Evolutionary conservation across 2,329 filamentous ascomycete genomes (phyloP), one percentile per base, ranked within the genome.

Genomic region (Emydomyces testavorans): DNA sequence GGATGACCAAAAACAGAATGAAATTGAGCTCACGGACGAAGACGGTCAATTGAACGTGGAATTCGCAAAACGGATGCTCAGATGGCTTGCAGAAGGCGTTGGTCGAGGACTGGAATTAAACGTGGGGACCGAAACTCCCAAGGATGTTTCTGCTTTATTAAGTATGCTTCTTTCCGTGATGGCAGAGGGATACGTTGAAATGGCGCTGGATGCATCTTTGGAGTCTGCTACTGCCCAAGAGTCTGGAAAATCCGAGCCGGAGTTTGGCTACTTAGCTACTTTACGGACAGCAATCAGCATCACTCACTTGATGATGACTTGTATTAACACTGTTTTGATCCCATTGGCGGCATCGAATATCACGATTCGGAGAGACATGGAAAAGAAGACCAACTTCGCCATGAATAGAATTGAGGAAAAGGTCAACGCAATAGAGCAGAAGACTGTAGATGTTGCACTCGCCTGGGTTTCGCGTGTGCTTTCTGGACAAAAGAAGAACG

Each of bases 41-140:
- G 90, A 98, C 59, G 92, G 92, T 28, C 74, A 80, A 49, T 71
- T 96, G 21, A 90, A 82, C 56, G 73, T 93, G 3, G 73, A 79
- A n/a, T 88, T 85, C 62, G 86, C 89, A n/a, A 96, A 96, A 68
- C 79, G 92, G 49, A 98, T 98, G 89, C 76, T 98, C 51, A 93
- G 86, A 62, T 98, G 92, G 92, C 72, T 98, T 34, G 92, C 92
- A 2, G 92, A 98, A 70, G 88, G 86, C 53, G 90, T 98, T 20
- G 85, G 92, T 32, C 77, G 92, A 53, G 87, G 88, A 0, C 74
- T 98, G 7, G 92, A 98, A 64, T 74, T 98, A n/a, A 88, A 85
- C 20, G 83, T 85, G 20, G 81, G 82, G 44, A 83, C 77, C 49
- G 92, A 98, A 57, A 95, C 88, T 3, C 87, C 92, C 13, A 96